A percentile compares a stretch with the other conserved stretches of the same genome.
These are phyloP conservation scores for Boechera retrofracta DNA, from an alignment of 345 rosid species.

Conservation along the genomic window DNA sequence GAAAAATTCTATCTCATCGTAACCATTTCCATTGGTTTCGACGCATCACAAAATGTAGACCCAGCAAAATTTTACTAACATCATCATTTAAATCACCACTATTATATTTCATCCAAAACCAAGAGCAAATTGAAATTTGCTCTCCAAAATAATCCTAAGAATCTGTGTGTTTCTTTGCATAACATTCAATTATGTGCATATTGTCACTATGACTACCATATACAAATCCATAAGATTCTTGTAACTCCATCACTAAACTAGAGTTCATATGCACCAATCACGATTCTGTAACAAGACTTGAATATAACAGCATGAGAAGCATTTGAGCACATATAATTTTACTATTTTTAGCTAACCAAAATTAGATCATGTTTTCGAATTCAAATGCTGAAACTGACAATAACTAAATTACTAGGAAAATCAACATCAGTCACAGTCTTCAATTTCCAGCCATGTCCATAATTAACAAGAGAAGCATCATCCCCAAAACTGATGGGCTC, in stretches of 20 bases:
- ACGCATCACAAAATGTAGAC: no score
- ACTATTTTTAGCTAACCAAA: neutral
- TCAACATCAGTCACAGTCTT: constrained; percentile 58
- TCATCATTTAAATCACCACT: no score
- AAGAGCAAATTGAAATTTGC: no score
- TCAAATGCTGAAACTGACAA: constrained; percentile 11
- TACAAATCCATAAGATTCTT: neutral
- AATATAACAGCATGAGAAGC: neutral
- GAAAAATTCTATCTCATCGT: no score
- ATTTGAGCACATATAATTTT: neutral
- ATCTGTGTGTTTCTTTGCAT: neutral
- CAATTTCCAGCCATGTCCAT: constrained; percentile 73
- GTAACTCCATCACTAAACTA: neutral
- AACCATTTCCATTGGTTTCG: no score
- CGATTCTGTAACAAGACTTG: neutral
- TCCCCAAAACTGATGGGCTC: constrained; percentile 83
- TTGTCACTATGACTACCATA: neutral
- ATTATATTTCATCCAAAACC: no score
- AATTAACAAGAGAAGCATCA: constrained; percentile 64
- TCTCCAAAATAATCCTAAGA: neutral
- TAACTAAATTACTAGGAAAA: constrained; percentile 44
- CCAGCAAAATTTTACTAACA: no score
- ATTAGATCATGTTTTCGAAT: constrained; percentile 15
- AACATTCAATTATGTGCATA: neutral
- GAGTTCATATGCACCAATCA: neutral